These are phyloP conservation scores for Stachybotrys elegans DNA, from an alignment of 2,329 filamentous ascomycete species.

Conservation along the genomic window DNA sequence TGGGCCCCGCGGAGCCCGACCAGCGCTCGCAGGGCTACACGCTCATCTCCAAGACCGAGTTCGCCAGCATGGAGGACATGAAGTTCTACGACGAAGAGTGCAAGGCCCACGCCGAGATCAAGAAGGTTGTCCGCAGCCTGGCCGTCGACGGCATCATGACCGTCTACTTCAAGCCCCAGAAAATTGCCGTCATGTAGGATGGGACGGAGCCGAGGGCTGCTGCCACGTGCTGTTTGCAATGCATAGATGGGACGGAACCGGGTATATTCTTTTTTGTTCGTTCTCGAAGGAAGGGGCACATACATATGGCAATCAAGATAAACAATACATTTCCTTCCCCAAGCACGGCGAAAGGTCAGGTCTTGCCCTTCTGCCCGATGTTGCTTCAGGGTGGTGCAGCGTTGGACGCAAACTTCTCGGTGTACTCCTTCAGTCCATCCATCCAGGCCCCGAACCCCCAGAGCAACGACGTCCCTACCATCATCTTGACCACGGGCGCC, in stretches of 20 bases:
- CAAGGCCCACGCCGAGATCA: slow-evolving; percentile 24
- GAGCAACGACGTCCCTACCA: slow-evolving; percentile 25
- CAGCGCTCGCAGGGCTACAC: slow-evolving; percentile 55
- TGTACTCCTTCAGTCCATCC: slow-evolving; percentile 22
- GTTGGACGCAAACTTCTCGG: too few species aligned
- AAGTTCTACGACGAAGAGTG: slow-evolving; percentile 52
- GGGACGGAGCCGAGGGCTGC: too few species aligned
- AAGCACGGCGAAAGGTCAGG: too few species aligned
- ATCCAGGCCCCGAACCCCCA: slow-evolving; percentile 32
- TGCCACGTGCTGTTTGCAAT: too few species aligned
- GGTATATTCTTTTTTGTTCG: neutral
- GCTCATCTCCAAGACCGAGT: slow-evolving; percentile 49
- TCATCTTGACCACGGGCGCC: slow-evolving; percentile 25
- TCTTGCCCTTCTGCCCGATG: too few species aligned
- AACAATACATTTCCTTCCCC: too few species aligned
- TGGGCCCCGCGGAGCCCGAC: slow-evolving; percentile 44
- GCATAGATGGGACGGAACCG: too few species aligned
- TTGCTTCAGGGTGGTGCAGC: too few species aligned
- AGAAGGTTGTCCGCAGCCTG: slow-evolving; percentile 7
- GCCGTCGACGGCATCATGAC: neutral
- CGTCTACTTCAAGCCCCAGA: slow-evolving; percentile 3
- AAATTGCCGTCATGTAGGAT: too few species aligned
- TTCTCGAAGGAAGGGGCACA: neutral
- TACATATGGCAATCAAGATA: neutral
- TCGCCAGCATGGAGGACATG: slow-evolving; percentile 54